Percentiles rank a stretch among this genome's conserved stretches.
Conservation (phyloP, 2,329 filamentous ascomycete genomes). For the Cordyceps farinosa region DNA sequence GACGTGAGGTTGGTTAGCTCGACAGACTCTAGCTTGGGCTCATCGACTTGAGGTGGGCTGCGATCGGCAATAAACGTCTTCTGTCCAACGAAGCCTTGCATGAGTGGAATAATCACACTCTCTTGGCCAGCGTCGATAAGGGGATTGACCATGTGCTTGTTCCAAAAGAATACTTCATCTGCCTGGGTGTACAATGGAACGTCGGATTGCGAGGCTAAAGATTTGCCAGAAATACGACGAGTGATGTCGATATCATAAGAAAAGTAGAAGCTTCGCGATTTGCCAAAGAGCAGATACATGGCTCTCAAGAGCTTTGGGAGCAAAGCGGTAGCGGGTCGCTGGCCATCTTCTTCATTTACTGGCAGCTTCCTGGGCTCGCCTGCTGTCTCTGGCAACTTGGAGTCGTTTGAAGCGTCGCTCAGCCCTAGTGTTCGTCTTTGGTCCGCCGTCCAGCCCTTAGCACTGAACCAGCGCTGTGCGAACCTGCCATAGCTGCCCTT, state of each 20-base stretch:
- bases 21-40: slow-evolving; percentile 42
- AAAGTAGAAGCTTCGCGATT: slow-evolving; percentile 85
- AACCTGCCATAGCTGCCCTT: slow-evolving; percentile 85
- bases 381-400: slow-evolving; percentile 20
- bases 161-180: slow-evolving; percentile 88
- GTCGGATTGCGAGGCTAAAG: slow-evolving; percentile 23
- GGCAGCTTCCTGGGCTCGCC: slow-evolving; percentile 29
- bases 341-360: slow-evolving; percentile 38
- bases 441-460: slow-evolving; percentile 73
- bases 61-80: slow-evolving; percentile 70
- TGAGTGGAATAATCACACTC: slow-evolving; percentile 70
- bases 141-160: slow-evolving; percentile 67
- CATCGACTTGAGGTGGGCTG: slow-evolving; percentile 53
- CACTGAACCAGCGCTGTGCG: slow-evolving; percentile 87
- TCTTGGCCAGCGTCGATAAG: slow-evolving; percentile 74
- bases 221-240: slow-evolving; percentile 48
- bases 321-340: slow-evolving; percentile 43
- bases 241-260: slow-evolving; percentile 95
- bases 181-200: slow-evolving; percentile 66
- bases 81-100: slow-evolving; percentile 95
- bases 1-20: slow-evolving; percentile 40
- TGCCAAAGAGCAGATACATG: slow-evolving; percentile 77
- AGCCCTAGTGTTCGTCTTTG: slow-evolving; percentile 67
- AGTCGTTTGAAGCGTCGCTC: slow-evolving; percentile 40
- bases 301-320: slow-evolving; percentile 82